Percentiles rank a stretch among this genome's conserved stretches.
Conservation (phyloP, 805 yeast species). For the Pichia insulana region DNA sequence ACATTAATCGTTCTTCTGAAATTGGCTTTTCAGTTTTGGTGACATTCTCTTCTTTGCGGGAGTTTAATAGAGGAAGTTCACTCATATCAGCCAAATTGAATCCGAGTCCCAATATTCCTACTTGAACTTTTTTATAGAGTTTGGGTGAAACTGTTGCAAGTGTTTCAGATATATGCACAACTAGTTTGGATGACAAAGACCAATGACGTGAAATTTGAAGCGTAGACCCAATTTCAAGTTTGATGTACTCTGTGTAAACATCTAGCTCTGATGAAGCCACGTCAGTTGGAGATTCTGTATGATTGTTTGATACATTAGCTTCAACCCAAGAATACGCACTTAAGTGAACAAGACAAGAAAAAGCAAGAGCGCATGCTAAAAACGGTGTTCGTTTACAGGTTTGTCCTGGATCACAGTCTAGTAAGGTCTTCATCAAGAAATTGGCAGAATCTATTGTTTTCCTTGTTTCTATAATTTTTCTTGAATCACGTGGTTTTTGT, state of each 20-base stretch:
- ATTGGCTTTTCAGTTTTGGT: too few relatives aligned
- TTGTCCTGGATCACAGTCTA: conserved; percentile 39
- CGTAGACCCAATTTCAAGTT: conserved; percentile 40
- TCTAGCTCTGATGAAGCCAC: conserved; percentile 31
- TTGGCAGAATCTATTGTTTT: conserved; percentile 49
- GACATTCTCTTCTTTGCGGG: background rate
- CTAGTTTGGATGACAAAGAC: conserved; percentile 39
- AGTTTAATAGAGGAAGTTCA: background rate
- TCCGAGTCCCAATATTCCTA: conserved; percentile 20
- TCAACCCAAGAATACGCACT: conserved; percentile 48
- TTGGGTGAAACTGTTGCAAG: conserved; percentile 35
- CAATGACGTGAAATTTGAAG: conserved; percentile 44
- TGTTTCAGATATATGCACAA: conserved; percentile 39
- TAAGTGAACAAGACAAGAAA: conserved; percentile 42
- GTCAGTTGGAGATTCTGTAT: too few relatives aligned
- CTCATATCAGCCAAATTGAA: conserved; percentile 8
- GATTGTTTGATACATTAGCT: conserved; percentile 18
- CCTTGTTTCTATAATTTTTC: conserved; percentile 43
- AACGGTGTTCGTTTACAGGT: conserved; percentile 40
- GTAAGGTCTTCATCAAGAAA: conserved; percentile 35
- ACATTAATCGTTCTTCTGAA: too few relatives aligned
- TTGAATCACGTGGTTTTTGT: conserved; percentile 26
- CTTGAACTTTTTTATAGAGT: conserved; percentile 30
- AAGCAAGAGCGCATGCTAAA: conserved; percentile 45
- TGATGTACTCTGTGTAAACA: conserved; percentile 39